Conservation (phyloP, 768 basidiomycete genomes). For the Rhizopogon roseolus region DNA sequence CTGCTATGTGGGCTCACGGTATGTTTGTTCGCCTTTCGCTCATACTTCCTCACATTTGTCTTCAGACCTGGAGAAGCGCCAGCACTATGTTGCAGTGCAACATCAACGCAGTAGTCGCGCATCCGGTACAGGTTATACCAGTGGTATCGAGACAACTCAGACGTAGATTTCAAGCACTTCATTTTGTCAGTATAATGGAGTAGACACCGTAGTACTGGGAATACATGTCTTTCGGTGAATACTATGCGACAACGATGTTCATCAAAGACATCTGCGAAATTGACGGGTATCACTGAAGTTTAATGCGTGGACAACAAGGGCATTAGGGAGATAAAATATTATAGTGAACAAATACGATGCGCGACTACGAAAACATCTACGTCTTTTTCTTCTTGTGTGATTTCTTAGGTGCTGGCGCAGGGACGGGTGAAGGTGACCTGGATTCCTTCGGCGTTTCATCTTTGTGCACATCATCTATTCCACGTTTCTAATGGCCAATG, state of each 20-base stretch:
- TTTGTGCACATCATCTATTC: slow-evolving; percentile 61
- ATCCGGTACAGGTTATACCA: neutral
- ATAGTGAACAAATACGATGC: neutral
- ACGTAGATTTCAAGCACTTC: neutral
- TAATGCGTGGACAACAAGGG: neutral
- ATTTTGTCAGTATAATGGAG: neutral
- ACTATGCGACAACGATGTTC: too few relatives aligned
- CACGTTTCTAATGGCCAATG: slow-evolving; percentile 52
- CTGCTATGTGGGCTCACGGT: slow-evolving; percentile 94
- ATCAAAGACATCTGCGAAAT: too few relatives aligned
- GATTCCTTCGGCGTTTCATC: slow-evolving; percentile 45
- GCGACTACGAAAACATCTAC: slow-evolving; percentile 14
- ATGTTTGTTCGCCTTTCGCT: slow-evolving; percentile 6
- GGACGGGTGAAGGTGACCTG: slow-evolving; percentile 56
- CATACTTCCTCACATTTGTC: neutral
- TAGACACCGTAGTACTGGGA: neutral
- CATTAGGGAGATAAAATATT: neutral
- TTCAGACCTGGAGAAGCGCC: slow-evolving; percentile 59
- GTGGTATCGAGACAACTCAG: neutral
- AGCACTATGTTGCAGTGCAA: slow-evolving; percentile 38
- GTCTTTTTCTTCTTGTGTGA: slow-evolving; percentile 69
- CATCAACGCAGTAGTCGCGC: neutral
- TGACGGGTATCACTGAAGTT: too few relatives aligned
- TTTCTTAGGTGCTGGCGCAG: slow-evolving; percentile 48
- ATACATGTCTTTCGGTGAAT: too few relatives aligned